These are phyloP conservation scores for Penicillium ochrochloron DNA, from an alignment of 495 filamentous ascomycete genomes.

Conservation along the genomic window DNA sequence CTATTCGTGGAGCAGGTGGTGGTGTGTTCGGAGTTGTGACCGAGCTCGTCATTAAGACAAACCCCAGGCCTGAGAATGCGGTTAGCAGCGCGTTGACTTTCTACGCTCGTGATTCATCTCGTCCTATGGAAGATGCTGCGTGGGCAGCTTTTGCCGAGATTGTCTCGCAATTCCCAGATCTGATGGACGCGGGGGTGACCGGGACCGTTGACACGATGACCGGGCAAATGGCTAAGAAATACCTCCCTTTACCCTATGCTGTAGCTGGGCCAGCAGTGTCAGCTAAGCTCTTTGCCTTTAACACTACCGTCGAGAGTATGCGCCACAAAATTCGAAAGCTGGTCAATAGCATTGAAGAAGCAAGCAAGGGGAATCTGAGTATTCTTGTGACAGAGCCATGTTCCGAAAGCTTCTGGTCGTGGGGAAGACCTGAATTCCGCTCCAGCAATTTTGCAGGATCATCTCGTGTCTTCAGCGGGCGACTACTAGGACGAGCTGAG, in stretches of 20 bases:
- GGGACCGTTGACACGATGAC: conserved; percentile 16
- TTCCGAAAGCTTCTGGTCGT: conserved; percentile 16
- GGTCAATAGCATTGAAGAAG: conserved; percentile 1
- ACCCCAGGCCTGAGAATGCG: conserved; percentile 41
- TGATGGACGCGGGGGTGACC: conserved; percentile 35
- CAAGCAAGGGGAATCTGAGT: conserved; percentile 3
- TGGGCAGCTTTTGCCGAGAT: conserved; percentile 49
- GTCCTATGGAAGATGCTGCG: conserved; percentile 35
- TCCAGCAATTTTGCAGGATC: conserved; percentile 12
- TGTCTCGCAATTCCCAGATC: conserved; percentile 44
- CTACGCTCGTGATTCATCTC: conserved; percentile 34
- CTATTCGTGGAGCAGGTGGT: conserved; percentile 36
- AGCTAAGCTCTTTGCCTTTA: conserved; percentile 12
- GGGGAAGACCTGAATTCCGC: background rate
- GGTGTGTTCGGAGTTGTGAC: conserved; percentile 45
- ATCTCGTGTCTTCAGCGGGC: conserved; percentile 23
- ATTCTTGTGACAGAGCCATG: background rate
- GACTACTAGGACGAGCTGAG: conserved; percentile 30
- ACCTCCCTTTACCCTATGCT: background rate
- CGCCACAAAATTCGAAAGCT: conserved; percentile 12
- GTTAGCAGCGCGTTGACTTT: conserved; percentile 31
- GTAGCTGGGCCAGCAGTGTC: background rate
- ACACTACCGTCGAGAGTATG: conserved; percentile 20
- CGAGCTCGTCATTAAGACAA: conserved; percentile 41
- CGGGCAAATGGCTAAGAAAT: background rate